phyloP scores from a whole-genome alignment of 75 land plant genomes.

The Isoetes taiwanensis region DNA sequence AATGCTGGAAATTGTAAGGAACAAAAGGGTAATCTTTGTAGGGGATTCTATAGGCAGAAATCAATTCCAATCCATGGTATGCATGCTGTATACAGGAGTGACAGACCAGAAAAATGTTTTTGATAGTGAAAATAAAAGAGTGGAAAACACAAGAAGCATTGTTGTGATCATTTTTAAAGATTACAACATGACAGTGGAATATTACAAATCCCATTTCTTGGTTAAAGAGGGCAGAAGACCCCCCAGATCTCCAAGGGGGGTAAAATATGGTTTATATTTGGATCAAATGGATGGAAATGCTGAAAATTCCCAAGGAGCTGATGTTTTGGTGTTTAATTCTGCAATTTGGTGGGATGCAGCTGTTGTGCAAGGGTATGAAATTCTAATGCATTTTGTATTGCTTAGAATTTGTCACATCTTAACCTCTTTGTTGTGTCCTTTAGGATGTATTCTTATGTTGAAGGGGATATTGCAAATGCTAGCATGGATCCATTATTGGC shows the following conservation, averaged over 20 bases:
- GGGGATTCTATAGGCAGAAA: slow-evolving; percentile 76
- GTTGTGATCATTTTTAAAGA: slow-evolving; percentile 22
- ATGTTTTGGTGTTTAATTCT: slow-evolving; percentile 52
- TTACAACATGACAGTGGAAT: slow-evolving; percentile 49
- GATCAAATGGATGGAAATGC: slow-evolving; percentile 38
- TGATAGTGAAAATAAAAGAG: slow-evolving; percentile 12
- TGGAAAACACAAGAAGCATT: slow-evolving; percentile 23
- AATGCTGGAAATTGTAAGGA: slow-evolving; percentile 46
- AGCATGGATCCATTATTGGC: too few species aligned
- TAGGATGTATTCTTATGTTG: too few species aligned
- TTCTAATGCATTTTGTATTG: too few species aligned
- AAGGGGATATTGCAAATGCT: too few species aligned
- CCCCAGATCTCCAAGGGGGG: slow-evolving; percentile 31
- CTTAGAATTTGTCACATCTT: too few species aligned
- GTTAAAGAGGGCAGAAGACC: slow-evolving; percentile 43
- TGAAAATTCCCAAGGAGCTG: slow-evolving; percentile 36
- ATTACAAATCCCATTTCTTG: slow-evolving; percentile 58
- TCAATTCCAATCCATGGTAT: slow-evolving; percentile 73
- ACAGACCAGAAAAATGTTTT: slow-evolving; percentile 23
- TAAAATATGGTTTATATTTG: slow-evolving; percentile 33
- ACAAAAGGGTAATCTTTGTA: slow-evolving; percentile 40
- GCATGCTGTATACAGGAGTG: slow-evolving; percentile 48
- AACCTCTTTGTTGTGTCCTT: too few species aligned
- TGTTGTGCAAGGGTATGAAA: too few species aligned
- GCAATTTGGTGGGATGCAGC: slow-evolving; percentile 74